Conservation (phyloP, 2,329 filamentous ascomycete species). For the Neofusicoccum laricinum region DNA sequence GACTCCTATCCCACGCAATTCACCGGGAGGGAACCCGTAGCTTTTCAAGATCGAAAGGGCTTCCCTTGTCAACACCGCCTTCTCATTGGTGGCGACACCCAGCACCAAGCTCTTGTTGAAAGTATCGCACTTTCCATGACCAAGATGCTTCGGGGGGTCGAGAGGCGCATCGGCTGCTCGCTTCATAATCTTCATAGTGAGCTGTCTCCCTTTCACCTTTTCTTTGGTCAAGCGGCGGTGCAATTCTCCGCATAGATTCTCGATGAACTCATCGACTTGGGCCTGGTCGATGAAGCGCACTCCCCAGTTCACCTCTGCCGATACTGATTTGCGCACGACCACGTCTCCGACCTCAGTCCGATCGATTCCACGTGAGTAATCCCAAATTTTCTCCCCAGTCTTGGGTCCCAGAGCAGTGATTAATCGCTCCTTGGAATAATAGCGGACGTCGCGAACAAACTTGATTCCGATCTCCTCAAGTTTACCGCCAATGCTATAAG, state of each 20-base stretch:
- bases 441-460: slow-evolving; percentile 77
- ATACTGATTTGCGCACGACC: slow-evolving; percentile 85
- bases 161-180: slow-evolving; percentile 81
- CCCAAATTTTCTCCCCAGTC: slow-evolving; percentile 85
- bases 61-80: slow-evolving; percentile 71
- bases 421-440: slow-evolving; percentile 72
- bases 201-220: slow-evolving; percentile 78
- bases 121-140: slow-evolving; percentile 90
- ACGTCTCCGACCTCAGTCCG: slow-evolving; percentile 81
- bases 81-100: slow-evolving; percentile 78
- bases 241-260: slow-evolving; percentile 80
- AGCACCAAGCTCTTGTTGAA: slow-evolving; percentile 86
- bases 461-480: slow-evolving; percentile 83
- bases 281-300: slow-evolving; percentile 88
- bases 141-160: slow-evolving; percentile 88
- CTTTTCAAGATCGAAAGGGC: slow-evolving; percentile 79
- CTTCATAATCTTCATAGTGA: slow-evolving; percentile 95
- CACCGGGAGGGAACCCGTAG: slow-evolving; percentile 82
- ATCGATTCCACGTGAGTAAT: slow-evolving; percentile 88
- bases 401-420: slow-evolving; percentile 77
- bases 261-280: slow-evolving; percentile 91
- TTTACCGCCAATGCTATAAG: slow-evolving; percentile 81
- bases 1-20: slow-evolving; percentile 86
- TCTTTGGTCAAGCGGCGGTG: slow-evolving; percentile 78
- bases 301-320: slow-evolving; percentile 97